Base-by-base conservation (phyloP, 1,139 yeast genomes). In the Wickerhamomyces sp. region DNA sequence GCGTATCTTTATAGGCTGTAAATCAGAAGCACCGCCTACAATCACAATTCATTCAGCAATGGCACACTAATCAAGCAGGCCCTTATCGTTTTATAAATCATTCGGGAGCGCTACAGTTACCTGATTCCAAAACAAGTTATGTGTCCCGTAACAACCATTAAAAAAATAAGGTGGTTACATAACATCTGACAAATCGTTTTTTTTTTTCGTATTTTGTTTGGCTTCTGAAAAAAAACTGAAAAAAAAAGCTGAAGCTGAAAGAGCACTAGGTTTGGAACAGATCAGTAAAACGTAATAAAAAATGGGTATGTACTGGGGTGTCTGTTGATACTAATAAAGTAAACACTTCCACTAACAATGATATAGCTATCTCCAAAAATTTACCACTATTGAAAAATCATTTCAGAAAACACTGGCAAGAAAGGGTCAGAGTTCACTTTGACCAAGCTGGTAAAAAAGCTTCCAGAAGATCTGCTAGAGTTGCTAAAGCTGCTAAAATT, bases 401-500 rank as follows among this genome's bases (percentile, higher is more conserved):
- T 80, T 87, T 87, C 89, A 84, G 94, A 82, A 93, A 93, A 88
- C 93, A 90, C 95, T 93, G 99, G 99, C 98, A 93, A 80, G 95
- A 88, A 78, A 89, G 99, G 74, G 99, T 93, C 82, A 88, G 81
- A 76, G 96, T 89, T 67, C 97, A 93, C 90, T 85, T 91, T 72
- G 96, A 91, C 91, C 98, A 91, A 81, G 95, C 98, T 68, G 98
- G 98, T 74, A 89, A 90, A 85, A 93, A 93, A 84, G 91, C 79
- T 69, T 81, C 95, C 61, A 89, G 99, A 84, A 87, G 99, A 81
- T 79, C 78, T 65, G 85, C 95, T 63, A 88, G 99, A 79, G 87
- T 88, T 72, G 69, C 85, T 69, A 90, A 87, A 81, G 96, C 97
- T 65, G 96, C 97, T 68, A 78, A 78, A 73, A 78, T 85, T 67